phyloP scores from a whole-genome alignment of 2,329 filamentous ascomycete genomes.

The Gyromitra esculenta region DNA sequence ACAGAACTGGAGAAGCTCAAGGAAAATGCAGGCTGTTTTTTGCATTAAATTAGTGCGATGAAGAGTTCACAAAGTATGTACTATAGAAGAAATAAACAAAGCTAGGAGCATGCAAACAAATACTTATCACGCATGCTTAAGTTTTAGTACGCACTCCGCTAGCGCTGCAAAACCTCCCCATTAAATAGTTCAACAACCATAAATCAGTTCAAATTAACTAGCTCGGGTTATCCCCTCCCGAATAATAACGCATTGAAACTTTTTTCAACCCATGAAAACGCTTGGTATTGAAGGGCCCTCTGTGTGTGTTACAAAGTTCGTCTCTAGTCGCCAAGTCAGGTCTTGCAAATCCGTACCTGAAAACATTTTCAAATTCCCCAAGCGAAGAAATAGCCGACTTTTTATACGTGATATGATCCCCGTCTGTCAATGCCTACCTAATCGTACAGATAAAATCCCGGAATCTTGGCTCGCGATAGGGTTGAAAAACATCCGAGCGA shows the following conservation, averaged over 20 bases:
- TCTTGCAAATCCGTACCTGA: background rate
- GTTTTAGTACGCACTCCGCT: no score
- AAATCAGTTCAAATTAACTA: no score
- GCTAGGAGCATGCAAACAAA: no score
- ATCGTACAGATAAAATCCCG: background rate
- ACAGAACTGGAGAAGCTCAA: no score
- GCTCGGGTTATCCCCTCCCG: slow-evolving; percentile 30
- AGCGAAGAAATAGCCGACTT: background rate
- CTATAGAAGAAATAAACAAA: no score
- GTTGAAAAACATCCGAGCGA: slow-evolving; percentile 9
- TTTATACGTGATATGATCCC: background rate
- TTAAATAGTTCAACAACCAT: no score
- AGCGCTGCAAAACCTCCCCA: no score
- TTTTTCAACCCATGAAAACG: background rate
- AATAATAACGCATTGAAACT: background rate
- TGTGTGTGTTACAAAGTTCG: background rate
- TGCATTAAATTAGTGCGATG: no score
- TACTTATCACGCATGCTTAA: no score
- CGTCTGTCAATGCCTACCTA: background rate
- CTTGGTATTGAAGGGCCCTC: slow-evolving; percentile 7
- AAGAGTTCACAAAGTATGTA: no score
- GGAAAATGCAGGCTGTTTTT: no score
- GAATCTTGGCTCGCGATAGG: slow-evolving; percentile 20
- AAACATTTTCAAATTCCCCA: background rate
- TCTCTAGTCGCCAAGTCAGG: background rate